Percentiles rank a stretch among this genome's conserved stretches.
Conservation (phyloP, 176 grass and related monocot genomes). For the Oryza glaberrima region DNA sequence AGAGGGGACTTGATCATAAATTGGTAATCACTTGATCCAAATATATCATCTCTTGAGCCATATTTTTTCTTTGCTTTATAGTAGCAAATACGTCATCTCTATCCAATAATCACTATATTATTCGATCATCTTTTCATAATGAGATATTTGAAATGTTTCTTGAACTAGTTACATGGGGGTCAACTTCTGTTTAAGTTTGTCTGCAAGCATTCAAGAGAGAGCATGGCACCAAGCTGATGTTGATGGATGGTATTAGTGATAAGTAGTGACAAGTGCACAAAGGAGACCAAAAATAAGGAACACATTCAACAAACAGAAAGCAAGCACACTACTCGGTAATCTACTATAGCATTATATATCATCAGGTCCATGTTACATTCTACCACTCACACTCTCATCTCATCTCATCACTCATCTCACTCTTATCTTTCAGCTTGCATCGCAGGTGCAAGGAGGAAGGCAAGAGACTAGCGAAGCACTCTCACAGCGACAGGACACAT, state of each 20-base stretch:
- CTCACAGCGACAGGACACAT: background rate
- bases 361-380: slow-evolving; percentile 46
- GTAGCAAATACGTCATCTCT: too few species aligned
- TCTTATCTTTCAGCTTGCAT: background rate
- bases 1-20: too few species aligned
- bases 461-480: background rate
- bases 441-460: slow-evolving; percentile 16
- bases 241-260: background rate
- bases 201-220: background rate
- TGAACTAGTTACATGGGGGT: background rate
- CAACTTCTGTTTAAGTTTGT: background rate
- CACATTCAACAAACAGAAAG: background rate
- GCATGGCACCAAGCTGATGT: background rate
- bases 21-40: too few species aligned
- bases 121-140: background rate
- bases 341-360: slow-evolving; percentile 38
- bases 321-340: background rate
- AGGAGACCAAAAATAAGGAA: background rate
- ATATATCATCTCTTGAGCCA: too few species aligned
- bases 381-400: slow-evolving; percentile 29
- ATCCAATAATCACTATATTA: too few species aligned
- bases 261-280: background rate
- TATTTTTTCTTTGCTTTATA: too few species aligned
- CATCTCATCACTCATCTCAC: background rate
- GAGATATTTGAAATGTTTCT: background rate